Evolutionary conservation across 2,329 filamentous ascomycete genomes (phyloP), one percentile per base, ranked within the genome.

Genomic region (Triangularia setosa): DNA sequence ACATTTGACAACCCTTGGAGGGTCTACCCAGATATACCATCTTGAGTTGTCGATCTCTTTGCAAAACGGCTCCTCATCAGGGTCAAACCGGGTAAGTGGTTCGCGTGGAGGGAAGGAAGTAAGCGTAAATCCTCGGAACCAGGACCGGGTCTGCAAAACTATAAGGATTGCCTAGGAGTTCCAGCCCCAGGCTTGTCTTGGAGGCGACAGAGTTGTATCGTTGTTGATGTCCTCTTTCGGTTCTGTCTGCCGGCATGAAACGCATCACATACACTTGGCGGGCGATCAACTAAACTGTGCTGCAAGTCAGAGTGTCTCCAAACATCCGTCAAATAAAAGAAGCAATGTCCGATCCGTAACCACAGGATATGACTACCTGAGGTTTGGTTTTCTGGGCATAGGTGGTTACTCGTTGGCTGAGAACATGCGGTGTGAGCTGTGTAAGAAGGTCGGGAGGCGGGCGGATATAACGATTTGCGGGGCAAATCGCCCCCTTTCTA

Each of bases 1-100:
- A 92, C 84, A 89, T 91, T 78, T 90, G 88, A 72, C 89, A 92
- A 71, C 88, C 89, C 77, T 81, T 79, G 0, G 86, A 89, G 72
- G 87, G 85, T 76, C 87, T 88, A 52, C 87, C 87, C 66, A 84
- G 87, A 70, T 88, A 89, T 12, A 88, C 86, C 86, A 88, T 89
- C 68, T 65, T 77, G 7, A 21, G 7, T 9, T 3, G 40, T 48
- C n/a, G 40, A 48, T 48, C 40, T 48, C 9, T 12, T 33, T 33
- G 30, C 30, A 33, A 9, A 33, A 33, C 30, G 14, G 30, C 11
- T 33, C 14, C 30, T 33, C 30, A 33, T 12, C 7, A 33, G 11
- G 30, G 9, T 12, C 30, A 16, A 33, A 33, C 30, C 30, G 40
- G 40, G 7, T 21, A 18, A 21, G 40, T 21, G 6, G n/a, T 21